A percentile compares a stretch with the other conserved stretches of the same genome.
Conservation (phyloP, 2,329 filamentous ascomycete species). For the Scedosporium dehoogii region DNA sequence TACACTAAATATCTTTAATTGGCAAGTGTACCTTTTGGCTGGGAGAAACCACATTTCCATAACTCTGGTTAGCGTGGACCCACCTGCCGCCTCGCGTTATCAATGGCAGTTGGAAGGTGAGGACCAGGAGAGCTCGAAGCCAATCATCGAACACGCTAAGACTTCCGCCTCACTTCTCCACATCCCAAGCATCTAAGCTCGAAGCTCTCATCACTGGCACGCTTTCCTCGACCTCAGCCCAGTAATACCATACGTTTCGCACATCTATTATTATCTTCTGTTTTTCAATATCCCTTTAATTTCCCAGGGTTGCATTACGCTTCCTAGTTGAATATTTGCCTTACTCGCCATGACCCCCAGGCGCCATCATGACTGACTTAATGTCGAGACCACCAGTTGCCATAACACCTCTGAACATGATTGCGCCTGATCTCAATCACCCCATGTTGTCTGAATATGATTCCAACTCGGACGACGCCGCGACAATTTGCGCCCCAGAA, state of each 20-base stretch:
- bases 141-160: neutral
- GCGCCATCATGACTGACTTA: neutral
- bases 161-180: neutral
- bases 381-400: neutral
- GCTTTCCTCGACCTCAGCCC: neutral
- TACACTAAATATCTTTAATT: neutral
- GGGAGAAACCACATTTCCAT: neutral
- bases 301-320: neutral
- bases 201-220: neutral
- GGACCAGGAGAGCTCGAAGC: neutral
- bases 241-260: neutral
- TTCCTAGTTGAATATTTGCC: neutral
- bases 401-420: neutral
- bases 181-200: neutral
- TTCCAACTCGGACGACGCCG: neutral
- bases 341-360: neutral
- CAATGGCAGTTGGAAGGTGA: neutral
- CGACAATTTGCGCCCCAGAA: slow-evolving; percentile 2
- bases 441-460: neutral
- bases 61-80: neutral
- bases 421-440: neutral
- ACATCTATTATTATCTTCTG: neutral
- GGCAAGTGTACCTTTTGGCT: too few species aligned
- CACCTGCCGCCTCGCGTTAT: neutral
- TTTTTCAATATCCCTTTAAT: too few species aligned